Percentiles rank a stretch among this genome's conserved stretches.
phyloP scores from a whole-genome alignment of 768 basidiomycete genomes.

The Collybia nuda region DNA sequence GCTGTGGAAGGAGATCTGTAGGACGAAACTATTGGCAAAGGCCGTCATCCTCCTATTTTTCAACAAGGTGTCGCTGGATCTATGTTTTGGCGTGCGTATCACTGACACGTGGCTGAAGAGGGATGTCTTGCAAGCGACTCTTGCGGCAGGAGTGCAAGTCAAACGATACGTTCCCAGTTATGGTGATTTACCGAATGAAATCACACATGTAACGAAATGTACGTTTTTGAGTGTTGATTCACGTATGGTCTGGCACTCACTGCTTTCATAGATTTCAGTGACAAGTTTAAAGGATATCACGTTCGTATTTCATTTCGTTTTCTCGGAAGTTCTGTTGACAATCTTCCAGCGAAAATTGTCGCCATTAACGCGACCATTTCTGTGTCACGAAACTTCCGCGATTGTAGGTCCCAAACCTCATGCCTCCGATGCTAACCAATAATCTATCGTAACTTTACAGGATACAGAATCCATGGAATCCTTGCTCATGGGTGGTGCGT shows the following conservation, averaged over 20 bases:
- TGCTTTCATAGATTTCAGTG: slow-evolving; percentile 55
- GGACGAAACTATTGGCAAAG: slow-evolving; percentile 56
- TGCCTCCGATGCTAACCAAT: neutral
- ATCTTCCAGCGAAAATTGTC: slow-evolving; percentile 51
- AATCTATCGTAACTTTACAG: slow-evolving; percentile 17
- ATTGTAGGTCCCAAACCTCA: slow-evolving; percentile 41
- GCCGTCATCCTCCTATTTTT: slow-evolving; percentile 74
- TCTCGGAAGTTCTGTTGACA: neutral
- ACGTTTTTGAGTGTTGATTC: slow-evolving; percentile 19
- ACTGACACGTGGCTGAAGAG: slow-evolving; percentile 16
- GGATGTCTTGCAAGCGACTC: slow-evolving; percentile 57
- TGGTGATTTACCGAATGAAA: slow-evolving; percentile 56
- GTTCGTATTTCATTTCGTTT: slow-evolving; percentile 31
- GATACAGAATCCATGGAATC: slow-evolving; percentile 40
- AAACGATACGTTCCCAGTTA: slow-evolving; percentile 63
- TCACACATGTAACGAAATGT: slow-evolving; percentile 64
- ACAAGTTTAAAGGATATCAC: slow-evolving; percentile 66
- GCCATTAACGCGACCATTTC: slow-evolving; percentile 56
- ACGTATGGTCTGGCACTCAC: neutral
- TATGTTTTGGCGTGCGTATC: neutral
- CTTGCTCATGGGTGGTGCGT: slow-evolving; percentile 33
- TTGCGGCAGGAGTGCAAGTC: slow-evolving; percentile 56
- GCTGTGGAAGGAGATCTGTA: slow-evolving; percentile 72
- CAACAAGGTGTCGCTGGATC: slow-evolving; percentile 53
- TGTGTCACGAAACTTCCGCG: slow-evolving; percentile 70